Evolutionary conservation across 495 filamentous ascomycete genomes (phyloP), one percentile per base, ranked within the genome.

Genomic region (Penicillium coffeae): DNA sequence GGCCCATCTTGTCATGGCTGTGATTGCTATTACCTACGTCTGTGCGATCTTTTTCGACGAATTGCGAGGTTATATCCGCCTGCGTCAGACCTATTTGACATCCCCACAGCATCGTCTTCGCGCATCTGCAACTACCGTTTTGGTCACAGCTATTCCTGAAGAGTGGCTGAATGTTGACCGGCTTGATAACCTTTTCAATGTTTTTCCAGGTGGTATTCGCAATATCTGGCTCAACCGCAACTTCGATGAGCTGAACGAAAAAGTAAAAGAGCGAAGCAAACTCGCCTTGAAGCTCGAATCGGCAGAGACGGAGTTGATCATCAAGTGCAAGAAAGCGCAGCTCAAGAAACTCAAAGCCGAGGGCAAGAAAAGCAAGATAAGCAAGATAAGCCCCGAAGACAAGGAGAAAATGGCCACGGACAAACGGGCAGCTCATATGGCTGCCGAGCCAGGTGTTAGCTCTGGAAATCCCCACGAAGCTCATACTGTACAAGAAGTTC

Each of bases 161-260:
- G 89, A 89, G 59, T 97, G 92, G 92, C 80, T 95, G 10, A 86
- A 78, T 19, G 74, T 87, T 36, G 82, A 95, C 42, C 87, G 89
- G 8, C 74, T 98, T 10, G 77, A 84, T 35, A 83, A 80, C 0
- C 73, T 98, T n/a, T 98, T 93, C 56, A 93, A 98, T 65, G 90
- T 97, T 6, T 98, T 96, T 58, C 93, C 93, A 2, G 93, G 93
- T 35, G 93, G 93, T 39, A 84, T 98, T 63, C 82, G 90, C 45
- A 96, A 96, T 63, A 90, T 97, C 27, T 98, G 91, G 89, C 85
- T 96, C 51, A 96, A 96, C 44, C 84, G 93, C 18, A 88, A 97
- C 59, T 92, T 86, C 48, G 89, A 93, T 45, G 83, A 88, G 20
- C 79, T 98, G 10, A 77, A 87, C 42, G 86, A 90, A 47, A 98